Base-by-base conservation (phyloP, 352 stramenopile genomes). In the Phytophthora citricola region DNA sequence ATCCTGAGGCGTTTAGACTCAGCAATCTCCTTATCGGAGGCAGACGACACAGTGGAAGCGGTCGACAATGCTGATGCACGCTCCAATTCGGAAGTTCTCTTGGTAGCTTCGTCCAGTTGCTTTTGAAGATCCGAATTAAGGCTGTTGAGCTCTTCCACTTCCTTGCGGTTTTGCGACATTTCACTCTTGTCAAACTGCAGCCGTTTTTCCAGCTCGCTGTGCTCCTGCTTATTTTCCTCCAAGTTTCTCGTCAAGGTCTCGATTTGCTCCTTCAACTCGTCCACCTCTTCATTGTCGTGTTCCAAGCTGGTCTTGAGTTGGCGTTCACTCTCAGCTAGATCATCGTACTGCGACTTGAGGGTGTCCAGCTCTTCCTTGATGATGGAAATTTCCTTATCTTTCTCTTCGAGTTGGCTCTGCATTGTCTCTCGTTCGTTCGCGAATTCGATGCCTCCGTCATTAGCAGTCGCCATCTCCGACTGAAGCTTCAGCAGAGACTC, bases 281-380 rank as follows among this genome's bases (percentile, higher is more conserved):
- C 66, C 11, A 71, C 73, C 32, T 66, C 48, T 47, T 85, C 59
- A 24, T 71, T 69, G 43, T 91, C 78, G 2, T 78, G 62, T 44
- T 88, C 78, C 1, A 93, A 51, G 32, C 32, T 63, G 41, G 40
- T 68, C 49, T 59, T 69, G 44, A 81, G 74, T 57, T 59, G 70
- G 39, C 63, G 75, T 46, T 93, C 78, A 32, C 46, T 79, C 44
- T 87, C 83, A 55, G 79, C 69, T 5, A 93, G 57, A 43, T 91
- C 71, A 31, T 81, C 70, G 54, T 71, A 93, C 46, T 87, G 76
- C 29, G 48, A 63, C 36, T 85, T 80, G 26, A 87, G 54, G 9
- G 55, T 62, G 3, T 66, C 63, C 17, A 91, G 65, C 31, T 83
- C 73, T 1, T 81, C 69, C 41, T 75, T 71, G 4, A 88, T 20